phyloP scores from a whole-genome alignment of 1,284 basidiomycete species.

The Puccinia horiana region DNA sequence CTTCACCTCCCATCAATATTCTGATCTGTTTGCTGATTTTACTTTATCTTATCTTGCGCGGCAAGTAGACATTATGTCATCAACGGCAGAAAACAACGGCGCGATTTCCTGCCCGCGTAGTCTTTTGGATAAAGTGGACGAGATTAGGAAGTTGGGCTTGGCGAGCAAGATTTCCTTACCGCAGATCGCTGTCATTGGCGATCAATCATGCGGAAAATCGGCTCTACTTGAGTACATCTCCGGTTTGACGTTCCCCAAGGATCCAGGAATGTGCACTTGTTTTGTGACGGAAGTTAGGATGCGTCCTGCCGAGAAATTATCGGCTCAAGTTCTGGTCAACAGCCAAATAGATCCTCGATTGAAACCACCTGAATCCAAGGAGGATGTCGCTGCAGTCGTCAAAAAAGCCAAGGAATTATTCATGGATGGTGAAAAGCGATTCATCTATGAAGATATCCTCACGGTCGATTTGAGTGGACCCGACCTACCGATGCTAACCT shows the following conservation, averaged over 20 bases:
- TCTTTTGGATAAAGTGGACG: neutral
- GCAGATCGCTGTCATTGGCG: constrained; percentile 95
- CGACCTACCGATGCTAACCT: constrained; percentile 89
- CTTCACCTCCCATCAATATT: no score
- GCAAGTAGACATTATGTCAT: neutral
- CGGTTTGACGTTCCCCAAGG: constrained; percentile 97
- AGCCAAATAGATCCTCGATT: constrained; percentile 59
- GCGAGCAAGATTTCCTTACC: constrained; percentile 63
- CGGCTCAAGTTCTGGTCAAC: neutral
- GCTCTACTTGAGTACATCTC: constrained; percentile 95
- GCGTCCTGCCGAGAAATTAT: constrained; percentile 65
- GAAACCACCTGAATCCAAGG: constrained; percentile 64
- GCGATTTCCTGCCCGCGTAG: neutral
- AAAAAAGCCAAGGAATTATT: constrained; percentile 91
- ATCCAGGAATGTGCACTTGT: constrained; percentile 98
- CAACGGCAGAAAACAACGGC: neutral
- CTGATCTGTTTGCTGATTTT: no score
- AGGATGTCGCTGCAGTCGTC: constrained; percentile 61
- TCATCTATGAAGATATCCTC: constrained; percentile 88
- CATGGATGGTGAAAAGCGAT: constrained; percentile 86
- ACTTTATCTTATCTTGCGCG: neutral
- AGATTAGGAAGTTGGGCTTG: constrained; percentile 4
- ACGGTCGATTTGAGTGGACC: constrained; percentile 83
- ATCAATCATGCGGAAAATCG: constrained; percentile 96
- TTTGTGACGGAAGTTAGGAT: constrained; percentile 96